Evolutionary conservation across 495 filamentous ascomycete species (phyloP).

Genomic region (Penicillium canariense): DNA sequence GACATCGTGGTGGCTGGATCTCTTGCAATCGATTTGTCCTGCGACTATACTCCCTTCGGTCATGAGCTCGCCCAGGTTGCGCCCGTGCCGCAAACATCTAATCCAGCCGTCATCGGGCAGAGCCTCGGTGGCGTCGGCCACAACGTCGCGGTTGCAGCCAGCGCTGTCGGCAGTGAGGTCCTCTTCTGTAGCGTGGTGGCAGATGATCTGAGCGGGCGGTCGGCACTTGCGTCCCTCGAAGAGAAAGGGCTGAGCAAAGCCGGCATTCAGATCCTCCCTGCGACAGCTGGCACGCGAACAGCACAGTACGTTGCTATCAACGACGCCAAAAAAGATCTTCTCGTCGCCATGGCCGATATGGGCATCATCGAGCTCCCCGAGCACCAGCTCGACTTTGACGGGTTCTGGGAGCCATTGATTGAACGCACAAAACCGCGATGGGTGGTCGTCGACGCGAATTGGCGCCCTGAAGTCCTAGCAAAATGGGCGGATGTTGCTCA

Average conservation of each 20-base stretch:
- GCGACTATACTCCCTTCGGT: conserved; percentile 61
- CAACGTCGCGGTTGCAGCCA: conserved; percentile 82
- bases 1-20: conserved; percentile 87
- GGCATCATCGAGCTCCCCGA: conserved; percentile 65
- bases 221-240: conserved; percentile 60
- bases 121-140: conserved; percentile 91
- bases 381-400: conserved; percentile 39
- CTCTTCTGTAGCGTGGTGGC: conserved; percentile 75
- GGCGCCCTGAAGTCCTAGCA: conserved; percentile 59
- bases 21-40: conserved; percentile 82
- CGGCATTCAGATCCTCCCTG: conserved; percentile 57
- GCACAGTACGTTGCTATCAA: conserved; percentile 92
- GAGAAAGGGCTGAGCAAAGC: conserved; percentile 59
- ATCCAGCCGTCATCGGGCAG: conserved; percentile 74
- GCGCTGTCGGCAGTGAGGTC: conserved; percentile 55
- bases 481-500: conserved; percentile 62
- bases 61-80: conserved; percentile 25
- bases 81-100: conserved; percentile 77
- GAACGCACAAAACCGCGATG: conserved; percentile 58
- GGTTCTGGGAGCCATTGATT: conserved; percentile 60
- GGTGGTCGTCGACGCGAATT: conserved; percentile 83
- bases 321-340: conserved; percentile 73
- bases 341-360: conserved; percentile 94
- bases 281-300: conserved; percentile 57
- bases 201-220: conserved; percentile 72